A percentile compares a stretch with the other conserved stretches of the same genome.
phyloP scores from a whole-genome alignment of 2,329 filamentous ascomycete species.

The Orbilia oligospora region DNA sequence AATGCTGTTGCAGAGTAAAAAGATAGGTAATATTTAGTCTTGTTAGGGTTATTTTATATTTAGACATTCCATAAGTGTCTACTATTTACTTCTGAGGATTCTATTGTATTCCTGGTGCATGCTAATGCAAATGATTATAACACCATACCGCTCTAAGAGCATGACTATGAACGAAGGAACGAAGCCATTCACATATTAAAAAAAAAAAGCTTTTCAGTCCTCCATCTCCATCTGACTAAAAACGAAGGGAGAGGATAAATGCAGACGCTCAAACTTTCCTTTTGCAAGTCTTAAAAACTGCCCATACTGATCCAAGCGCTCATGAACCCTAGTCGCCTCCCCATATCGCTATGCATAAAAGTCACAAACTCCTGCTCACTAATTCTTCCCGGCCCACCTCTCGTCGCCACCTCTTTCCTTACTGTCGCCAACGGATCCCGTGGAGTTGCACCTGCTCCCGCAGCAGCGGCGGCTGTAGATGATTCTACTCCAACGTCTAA shows the following conservation, averaged over 20 bases:
- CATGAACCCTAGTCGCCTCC: conserved; percentile 81
- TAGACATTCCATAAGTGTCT: too few relatives aligned
- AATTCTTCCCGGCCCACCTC: conserved; percentile 85
- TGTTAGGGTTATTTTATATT: too few relatives aligned
- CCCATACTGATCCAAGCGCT: conserved; percentile 90
- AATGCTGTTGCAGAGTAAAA: too few relatives aligned
- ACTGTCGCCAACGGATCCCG: conserved; percentile 72
- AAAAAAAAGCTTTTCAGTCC: too few relatives aligned
- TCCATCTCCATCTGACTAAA: too few relatives aligned
- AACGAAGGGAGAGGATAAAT: not conserved
- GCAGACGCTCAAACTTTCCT: not conserved
- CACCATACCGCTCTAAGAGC: too few relatives aligned
- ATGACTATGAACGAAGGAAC: too few relatives aligned
- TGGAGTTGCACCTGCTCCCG: not conserved
- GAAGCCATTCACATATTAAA: too few relatives aligned
- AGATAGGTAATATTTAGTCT: too few relatives aligned
- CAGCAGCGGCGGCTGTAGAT: not conserved
- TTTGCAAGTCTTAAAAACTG: conserved; percentile 69
- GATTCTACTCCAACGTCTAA: conserved; percentile 61
- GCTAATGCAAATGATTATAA: too few relatives aligned
- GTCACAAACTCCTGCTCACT: conserved; percentile 84
- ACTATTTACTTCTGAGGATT: too few relatives aligned
- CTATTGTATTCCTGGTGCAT: too few relatives aligned
- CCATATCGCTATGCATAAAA: conserved; percentile 77
- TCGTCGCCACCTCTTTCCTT: conserved; percentile 77